These are phyloP conservation scores for Phytopythium aichiense DNA, from an alignment of 352 stramenopile genomes.

Conservation along the genomic window DNA sequence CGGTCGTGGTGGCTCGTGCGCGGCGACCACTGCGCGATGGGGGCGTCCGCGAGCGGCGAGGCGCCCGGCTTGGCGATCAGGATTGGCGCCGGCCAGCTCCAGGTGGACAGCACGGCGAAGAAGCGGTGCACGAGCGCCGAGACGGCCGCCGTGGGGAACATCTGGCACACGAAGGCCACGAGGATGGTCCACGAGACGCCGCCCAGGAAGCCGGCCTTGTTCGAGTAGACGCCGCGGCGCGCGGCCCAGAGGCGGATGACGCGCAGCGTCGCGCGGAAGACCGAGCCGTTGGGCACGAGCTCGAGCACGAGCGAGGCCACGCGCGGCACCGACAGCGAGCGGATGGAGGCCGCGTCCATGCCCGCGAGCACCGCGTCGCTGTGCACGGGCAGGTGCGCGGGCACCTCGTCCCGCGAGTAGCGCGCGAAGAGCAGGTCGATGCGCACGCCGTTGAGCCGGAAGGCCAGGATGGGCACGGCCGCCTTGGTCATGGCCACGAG, in stretches of 20 bases:
- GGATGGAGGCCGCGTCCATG: conserved; percentile 76
- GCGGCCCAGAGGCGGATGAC: conserved; percentile 75
- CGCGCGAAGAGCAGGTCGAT: conserved; percentile 79
- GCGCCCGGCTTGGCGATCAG: conserved; percentile 57
- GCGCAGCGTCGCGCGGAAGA: conserved; percentile 67
- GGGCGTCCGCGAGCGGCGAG: conserved; percentile 22
- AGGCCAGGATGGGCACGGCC: conserved; percentile 65
- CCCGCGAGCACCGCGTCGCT: conserved; percentile 65
- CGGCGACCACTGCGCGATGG: conserved; percentile 65
- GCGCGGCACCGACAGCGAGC: conserved; percentile 70
- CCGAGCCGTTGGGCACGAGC: conserved; percentile 68
- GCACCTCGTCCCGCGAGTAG: conserved; percentile 60
- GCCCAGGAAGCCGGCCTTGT: conserved; percentile 78
- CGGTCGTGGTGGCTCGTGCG: conserved; percentile 73
- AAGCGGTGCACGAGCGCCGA: conserved; percentile 74
- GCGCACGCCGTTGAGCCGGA: conserved; percentile 60
- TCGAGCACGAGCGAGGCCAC: conserved; percentile 78
- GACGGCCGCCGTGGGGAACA: conserved; percentile 76
- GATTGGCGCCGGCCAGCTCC: conserved; percentile 80
- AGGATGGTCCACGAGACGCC: conserved; percentile 85
- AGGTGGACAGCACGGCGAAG: conserved; percentile 74
- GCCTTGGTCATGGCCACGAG: conserved; percentile 75
- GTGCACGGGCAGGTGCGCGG: conserved; percentile 72
- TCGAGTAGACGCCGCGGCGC: conserved; percentile 78
- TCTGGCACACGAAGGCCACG: conserved; percentile 84